Conservation (phyloP, 257 asterid genomes). For the Fraxinus anomala region DNA sequence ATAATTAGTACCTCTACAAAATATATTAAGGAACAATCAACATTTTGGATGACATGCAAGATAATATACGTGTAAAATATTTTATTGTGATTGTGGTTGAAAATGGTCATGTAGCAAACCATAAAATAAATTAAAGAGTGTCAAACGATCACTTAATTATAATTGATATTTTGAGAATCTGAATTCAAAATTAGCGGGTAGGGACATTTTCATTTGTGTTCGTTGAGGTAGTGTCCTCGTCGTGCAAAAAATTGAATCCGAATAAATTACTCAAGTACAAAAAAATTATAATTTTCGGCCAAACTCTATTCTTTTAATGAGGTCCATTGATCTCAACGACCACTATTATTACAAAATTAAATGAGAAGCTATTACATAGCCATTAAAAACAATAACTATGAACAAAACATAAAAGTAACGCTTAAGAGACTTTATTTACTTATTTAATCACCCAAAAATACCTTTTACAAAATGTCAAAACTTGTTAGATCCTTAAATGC, state of each 20-base stretch:
- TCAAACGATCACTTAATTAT: too few relatives aligned
- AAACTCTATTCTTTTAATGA: not conserved
- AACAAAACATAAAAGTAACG: not conserved
- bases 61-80: too few relatives aligned
- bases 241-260: too few relatives aligned
- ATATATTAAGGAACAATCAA: not conserved
- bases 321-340: not conserved
- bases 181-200: too few relatives aligned
- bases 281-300: not conserved
- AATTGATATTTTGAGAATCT: too few relatives aligned
- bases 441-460: not conserved
- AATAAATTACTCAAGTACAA: too few relatives aligned
- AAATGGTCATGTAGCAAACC: too few relatives aligned
- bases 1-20: not conserved
- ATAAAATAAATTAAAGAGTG: too few relatives aligned
- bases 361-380: not conserved
- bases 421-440: not conserved
- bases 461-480: conserved; percentile 1
- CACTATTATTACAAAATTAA: not conserved
- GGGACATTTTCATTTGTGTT: too few relatives aligned
- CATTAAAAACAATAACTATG: not conserved
- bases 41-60: too few relatives aligned
- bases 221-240: too few relatives aligned
- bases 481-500: conserved; percentile 3
- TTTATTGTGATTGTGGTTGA: too few relatives aligned